Evolutionary conservation across 2,329 filamentous ascomycete species (phyloP).

Genomic region (Xylariaceae sp.): DNA sequence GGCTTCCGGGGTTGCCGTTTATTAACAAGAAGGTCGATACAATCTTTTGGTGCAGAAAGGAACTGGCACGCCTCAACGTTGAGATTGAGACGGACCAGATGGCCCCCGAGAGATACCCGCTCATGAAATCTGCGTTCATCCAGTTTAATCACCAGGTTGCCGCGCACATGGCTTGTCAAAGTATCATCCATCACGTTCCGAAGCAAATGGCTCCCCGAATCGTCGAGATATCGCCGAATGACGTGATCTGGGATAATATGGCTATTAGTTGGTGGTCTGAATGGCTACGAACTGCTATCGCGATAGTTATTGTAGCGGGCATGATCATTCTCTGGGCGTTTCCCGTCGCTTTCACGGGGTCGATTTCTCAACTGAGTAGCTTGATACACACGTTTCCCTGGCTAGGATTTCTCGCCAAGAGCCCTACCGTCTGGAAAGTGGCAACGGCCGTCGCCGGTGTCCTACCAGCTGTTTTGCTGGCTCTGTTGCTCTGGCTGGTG

Average conservation of each 20-base stretch:
- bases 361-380: slow-evolving; percentile 69
- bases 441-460: slow-evolving; percentile 71
- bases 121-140: slow-evolving; percentile 96
- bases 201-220: slow-evolving; percentile 88
- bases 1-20: slow-evolving; percentile 73
- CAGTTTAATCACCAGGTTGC: slow-evolving; percentile 98
- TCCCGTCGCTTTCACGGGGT: slow-evolving; percentile 81
- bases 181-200: slow-evolving; percentile 82
- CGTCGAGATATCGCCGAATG: slow-evolving; percentile 88
- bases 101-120: slow-evolving; percentile 75
- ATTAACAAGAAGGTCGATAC: slow-evolving; percentile 89
- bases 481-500: slow-evolving; percentile 71
- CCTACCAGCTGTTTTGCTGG: slow-evolving; percentile 70
- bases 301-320: slow-evolving; percentile 59
- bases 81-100: slow-evolving; percentile 90
- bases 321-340: slow-evolving; percentile 89
- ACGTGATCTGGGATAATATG: slow-evolving; percentile 97
- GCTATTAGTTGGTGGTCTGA: slow-evolving; percentile 90
- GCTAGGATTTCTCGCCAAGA: slow-evolving; percentile 62
- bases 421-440: slow-evolving; percentile 55
- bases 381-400: slow-evolving; percentile 62
- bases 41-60: slow-evolving; percentile 83
- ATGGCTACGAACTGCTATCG: slow-evolving; percentile 64
- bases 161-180: slow-evolving; percentile 96
- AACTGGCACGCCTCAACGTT: slow-evolving; percentile 79